Base-by-base conservation (phyloP, 768 basidiomycete genomes). In the Naematelia encephala region DNA sequence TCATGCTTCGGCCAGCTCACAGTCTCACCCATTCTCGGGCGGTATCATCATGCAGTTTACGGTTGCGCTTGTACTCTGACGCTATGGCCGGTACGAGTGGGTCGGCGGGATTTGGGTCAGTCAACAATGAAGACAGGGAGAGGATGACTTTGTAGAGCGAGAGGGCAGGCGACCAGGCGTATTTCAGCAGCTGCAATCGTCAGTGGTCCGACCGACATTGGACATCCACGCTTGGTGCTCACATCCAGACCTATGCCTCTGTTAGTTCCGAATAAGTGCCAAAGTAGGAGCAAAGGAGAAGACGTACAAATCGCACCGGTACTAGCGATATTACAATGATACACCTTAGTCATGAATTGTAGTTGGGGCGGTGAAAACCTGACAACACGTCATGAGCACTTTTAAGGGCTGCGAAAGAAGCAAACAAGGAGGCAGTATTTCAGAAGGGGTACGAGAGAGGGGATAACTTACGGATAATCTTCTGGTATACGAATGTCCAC, bases 61-160 rank as follows among this genome's bases (percentile, higher is more conserved):
- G 84, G 70, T 72, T 66, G 27, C 57, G 64, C 48, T 60, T 70
- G 34, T 69, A 71, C 29, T 72, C 62, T 27, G 62, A 63, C 4
- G 75, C 75, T n/a, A 77, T 72, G 13, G 53, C 30, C 23, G 72
- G 68, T n/a, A 73, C 73, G 34, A 77, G 69, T 12, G 75, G 75
- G 53, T 77, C 75, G 1, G 68, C 83, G 0, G 92, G 92, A 79
- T 97, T 97, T 0, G 92, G 92, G 67, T 96, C 92, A 11, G 91
- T 92, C 51, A 97, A 81, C 11, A 97, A 84, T 0, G 91, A 93
- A 0, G 91, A 93, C 3, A 97, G 82, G 25, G 91, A 93, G 19
- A 97, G 84, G 78, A 97, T 86, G 70, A 94, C 89, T 80, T 97
- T 96, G 82, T 89, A 92, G 49, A 97, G 80, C 2, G 91, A 93